A percentile compares a stretch with the other conserved stretches of the same genome.
Conservation (phyloP, 257 asterid genomes). For the Fraxinus anomala region DNA sequence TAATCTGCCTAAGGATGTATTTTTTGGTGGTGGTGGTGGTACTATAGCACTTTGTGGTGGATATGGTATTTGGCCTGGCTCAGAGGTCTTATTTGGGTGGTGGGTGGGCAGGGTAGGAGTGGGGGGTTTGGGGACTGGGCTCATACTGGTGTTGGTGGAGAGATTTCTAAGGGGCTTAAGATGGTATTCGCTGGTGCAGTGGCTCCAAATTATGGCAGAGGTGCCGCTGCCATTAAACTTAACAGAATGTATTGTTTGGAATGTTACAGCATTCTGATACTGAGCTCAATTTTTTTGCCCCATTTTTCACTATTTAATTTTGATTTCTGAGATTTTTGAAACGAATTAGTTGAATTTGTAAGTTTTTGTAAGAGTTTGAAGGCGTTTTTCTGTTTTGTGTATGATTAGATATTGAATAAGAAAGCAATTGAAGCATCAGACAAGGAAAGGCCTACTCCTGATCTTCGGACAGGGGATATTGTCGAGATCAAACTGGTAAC, state of each 20-base stretch:
- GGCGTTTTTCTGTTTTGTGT: conserved; percentile 16
- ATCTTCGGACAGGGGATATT: conserved; percentile 80
- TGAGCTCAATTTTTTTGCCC: conserved; percentile 1
- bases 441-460: conserved; percentile 69
- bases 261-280: background rate
- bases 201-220: background rate
- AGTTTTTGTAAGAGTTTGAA: conserved; percentile 21
- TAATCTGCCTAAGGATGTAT: conserved; percentile 5
- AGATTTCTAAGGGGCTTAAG: background rate
- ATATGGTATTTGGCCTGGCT: background rate
- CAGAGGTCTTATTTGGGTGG: background rate
- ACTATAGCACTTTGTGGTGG: background rate
- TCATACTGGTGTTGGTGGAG: background rate
- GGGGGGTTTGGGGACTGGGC: background rate
- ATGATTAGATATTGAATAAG: conserved; percentile 71
- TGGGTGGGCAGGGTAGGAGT: background rate
- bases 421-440: conserved; percentile 81
- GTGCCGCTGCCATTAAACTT: conserved; percentile 2
- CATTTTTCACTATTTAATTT: background rate
- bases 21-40: background rate
- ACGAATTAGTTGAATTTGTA: conserved; percentile 12
- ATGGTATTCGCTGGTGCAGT: background rate
- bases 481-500: conserved; percentile 87
- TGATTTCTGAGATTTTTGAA: background rate
- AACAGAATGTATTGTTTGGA: background rate